Conservation (phyloP, 2,329 filamentous ascomycete genomes). For the Apiospora hydei region DNA sequence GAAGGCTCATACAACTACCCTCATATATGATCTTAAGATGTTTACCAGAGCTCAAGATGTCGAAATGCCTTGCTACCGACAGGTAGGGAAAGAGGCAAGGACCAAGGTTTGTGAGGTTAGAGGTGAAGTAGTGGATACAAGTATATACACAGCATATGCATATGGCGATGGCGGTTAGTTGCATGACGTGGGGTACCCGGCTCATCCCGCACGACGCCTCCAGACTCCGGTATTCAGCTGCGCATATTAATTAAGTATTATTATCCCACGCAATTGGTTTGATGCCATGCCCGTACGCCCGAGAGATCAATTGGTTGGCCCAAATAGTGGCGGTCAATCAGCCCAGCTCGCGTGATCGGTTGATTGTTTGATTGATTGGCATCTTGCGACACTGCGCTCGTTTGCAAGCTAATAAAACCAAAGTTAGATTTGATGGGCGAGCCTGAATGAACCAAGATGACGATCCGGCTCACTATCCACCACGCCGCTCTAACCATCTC, state of each 20-base stretch:
- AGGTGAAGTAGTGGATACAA: background rate
- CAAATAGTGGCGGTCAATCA: slow-evolving; percentile 15
- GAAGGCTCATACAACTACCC: too few relatives aligned
- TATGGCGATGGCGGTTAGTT: background rate
- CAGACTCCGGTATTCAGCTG: slow-evolving; percentile 1
- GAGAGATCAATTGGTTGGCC: background rate
- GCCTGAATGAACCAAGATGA: background rate
- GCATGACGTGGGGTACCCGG: slow-evolving; percentile 14
- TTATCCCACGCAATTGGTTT: background rate
- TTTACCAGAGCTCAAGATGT: too few relatives aligned
- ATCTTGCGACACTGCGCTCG: background rate
- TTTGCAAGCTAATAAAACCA: background rate
- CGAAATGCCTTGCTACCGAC: too few relatives aligned
- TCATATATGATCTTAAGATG: too few relatives aligned
- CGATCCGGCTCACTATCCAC: background rate
- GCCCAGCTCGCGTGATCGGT: slow-evolving; percentile 7
- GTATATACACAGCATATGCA: background rate
- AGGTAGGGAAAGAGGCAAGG: too few relatives aligned
- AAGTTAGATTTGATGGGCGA: background rate
- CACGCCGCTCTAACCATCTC: background rate
- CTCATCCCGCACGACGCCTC: slow-evolving; percentile 7
- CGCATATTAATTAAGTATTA: background rate
- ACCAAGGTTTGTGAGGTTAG: too few relatives aligned
- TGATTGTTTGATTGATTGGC: background rate
- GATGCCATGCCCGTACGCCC: slow-evolving; percentile 2